Evolutionary conservation across 208 protist species (phyloP), one percentile per base, ranked within the genome.

Genomic region (Leishmania tropica): DNA sequence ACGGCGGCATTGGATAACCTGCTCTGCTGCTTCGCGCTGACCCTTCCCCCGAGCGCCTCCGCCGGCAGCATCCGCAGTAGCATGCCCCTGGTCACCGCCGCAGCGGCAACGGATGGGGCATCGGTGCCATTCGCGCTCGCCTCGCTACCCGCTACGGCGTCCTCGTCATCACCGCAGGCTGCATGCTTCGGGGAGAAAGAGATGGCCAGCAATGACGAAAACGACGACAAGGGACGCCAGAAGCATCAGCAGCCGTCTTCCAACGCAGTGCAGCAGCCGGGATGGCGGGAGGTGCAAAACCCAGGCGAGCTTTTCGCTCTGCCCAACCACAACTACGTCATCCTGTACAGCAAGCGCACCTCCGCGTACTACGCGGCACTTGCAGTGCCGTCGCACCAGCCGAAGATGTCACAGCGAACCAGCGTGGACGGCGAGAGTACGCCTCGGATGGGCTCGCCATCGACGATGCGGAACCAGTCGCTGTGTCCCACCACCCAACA

Each of bases 301-400:
- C 1, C 75, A 51, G 78, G 85, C 1, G 85, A 85, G 35, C 70
- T 88, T 10, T 83, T 88, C 51, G 51, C 78, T 21, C 60, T 47
- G 3, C 54, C 77, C 31, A 58, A 76, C 42, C 45, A 78, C 70
- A 78, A 56, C 58, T 83, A 81, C 45, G 60, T 88, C 47, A 75
- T 88, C n/a, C 75, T 85, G 15, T 85, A 81, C 81, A 75, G 78
- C 70, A 60, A 81, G 60, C 78, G 75, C n/a, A 88, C 85, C 60
- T 75, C 75, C 4, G 40, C 75, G 47, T 85, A 81, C 79, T 88
- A 88, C 79, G 82, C 85, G 1, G 85, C 85, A 28, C 68, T 88
- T 42, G 76, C 79, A 3, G 58, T 85, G 28, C 48, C 78, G 7
- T 76, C 77, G 19, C 42, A 81, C 11, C 81, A 85, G 11, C 58